A percentile compares a stretch with the other conserved stretches of the same genome.
Conservation (phyloP, 148 eudicot species). For the Fagopyrum esculentum region DNA sequence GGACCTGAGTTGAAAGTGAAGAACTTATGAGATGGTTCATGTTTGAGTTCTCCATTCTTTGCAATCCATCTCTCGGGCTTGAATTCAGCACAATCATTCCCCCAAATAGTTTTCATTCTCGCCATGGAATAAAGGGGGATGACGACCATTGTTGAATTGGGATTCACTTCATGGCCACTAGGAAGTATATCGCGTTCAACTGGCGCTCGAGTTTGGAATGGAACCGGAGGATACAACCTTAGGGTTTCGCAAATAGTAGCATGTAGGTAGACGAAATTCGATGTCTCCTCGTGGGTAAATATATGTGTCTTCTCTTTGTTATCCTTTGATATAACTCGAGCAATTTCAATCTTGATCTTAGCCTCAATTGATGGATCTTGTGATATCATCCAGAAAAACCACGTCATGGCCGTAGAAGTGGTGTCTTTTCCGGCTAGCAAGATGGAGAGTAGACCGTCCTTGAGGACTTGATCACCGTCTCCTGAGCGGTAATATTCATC, state of each 20-base stretch:
- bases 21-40: no score
- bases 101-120: slow-evolving; percentile 19
- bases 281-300: no score
- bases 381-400: slow-evolving; percentile 24
- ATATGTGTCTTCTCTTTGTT: no score
- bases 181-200: no score
- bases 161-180: background rate
- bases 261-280: no score
- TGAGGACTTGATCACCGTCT: background rate
- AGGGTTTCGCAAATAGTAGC: no score
- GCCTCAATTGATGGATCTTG: slow-evolving; percentile 5
- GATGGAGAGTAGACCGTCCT: slow-evolving; percentile 12
- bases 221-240: background rate
- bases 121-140: slow-evolving; percentile 21
- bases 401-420: slow-evolving; percentile 15
- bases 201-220: no score
- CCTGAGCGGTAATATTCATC: background rate
- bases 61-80: no score
- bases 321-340: no score
- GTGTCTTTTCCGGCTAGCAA: slow-evolving; percentile 22
- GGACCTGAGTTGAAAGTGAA: slow-evolving; percentile 15
- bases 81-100: slow-evolving; percentile 17
- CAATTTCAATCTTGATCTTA: slow-evolving; percentile 12
- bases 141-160: slow-evolving; percentile 8
- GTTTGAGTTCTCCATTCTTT: no score